Base-by-base conservation (phyloP, 2,329 filamentous ascomycete species). In the Diaporthe sp. region DNA sequence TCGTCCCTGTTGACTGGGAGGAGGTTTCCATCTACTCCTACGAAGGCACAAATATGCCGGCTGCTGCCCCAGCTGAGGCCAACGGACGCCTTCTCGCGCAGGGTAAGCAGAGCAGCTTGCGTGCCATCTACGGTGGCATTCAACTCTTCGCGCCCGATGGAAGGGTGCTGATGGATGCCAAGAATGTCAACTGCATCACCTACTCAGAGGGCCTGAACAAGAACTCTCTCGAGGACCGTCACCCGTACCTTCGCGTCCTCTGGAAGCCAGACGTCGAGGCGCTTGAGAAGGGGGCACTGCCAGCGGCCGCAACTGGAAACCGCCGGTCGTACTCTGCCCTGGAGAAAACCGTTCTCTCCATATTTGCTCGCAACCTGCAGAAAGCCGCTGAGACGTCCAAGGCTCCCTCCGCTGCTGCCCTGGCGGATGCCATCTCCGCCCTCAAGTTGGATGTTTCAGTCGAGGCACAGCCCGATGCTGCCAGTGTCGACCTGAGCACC, bases 201-300 rank as follows among this genome's bases (percentile, higher is more conserved):
- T 65, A 65, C 61, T 42, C 61, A 9, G 61, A 28, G 34, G 44
- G 44, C 8, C 39, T 65, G 25, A 51, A 53, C 44, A 55, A 46
- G 13, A 37, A 69, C 6, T 25, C 25, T 8, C 31, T 19, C 15
- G 15, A 34, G 46, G 31, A 53, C 3, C 44, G 65, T 25, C 65
- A 69, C 28, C 65, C 65, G 25, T 53, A 31, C 25, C 65, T 69
- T 17, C 65, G 65, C 6, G 46, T 69, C 13, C 49, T 51, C 10
- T 69, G 65, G 46, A 69, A 53, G 37, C 65, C 65, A 19, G 65
- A 69, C 49, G 28, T 53, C 19, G 58, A 42, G 58, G 25, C 51
- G 5, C 51, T 53, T 12, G 51, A 53, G 51, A 53, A 53, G 22
- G 51, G 51, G 2, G 51, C 51, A 6, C 25, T 53, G 51, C 51